These are phyloP conservation scores for Butyriboletus loyo DNA, from an alignment of 768 basidiomycete species.

Conservation along the genomic window DNA sequence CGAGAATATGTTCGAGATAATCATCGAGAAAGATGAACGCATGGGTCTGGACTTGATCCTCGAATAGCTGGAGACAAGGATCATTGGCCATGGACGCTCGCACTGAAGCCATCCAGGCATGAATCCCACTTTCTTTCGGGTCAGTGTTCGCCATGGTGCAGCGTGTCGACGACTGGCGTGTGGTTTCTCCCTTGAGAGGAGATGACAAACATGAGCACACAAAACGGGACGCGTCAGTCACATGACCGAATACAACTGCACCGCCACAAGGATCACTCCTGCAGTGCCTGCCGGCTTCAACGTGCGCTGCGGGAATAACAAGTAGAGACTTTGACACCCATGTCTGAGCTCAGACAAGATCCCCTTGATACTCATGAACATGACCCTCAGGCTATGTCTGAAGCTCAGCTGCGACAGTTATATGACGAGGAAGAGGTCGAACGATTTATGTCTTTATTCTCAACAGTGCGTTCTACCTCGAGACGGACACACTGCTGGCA, in stretches of 20 bases:
- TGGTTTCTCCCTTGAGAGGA: neutral
- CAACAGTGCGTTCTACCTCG: constrained; percentile 42
- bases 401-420: constrained; percentile 52
- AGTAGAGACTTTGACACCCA: neutral
- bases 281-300: too few relatives aligned
- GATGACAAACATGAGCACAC: constrained; percentile 19
- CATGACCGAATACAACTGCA: constrained; percentile 16
- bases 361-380: neutral
- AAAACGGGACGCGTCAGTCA: constrained; percentile 27
- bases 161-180: neutral
- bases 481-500: neutral
- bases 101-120: constrained; percentile 67
- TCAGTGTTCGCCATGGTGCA: constrained; percentile 10
- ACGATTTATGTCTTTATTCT: constrained; percentile 58
- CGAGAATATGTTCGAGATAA: constrained; percentile 69
- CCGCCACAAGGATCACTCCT: neutral
- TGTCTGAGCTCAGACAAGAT: constrained; percentile 9
- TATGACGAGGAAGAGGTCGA: constrained; percentile 66
- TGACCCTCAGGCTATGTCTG: constrained; percentile 37
- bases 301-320: too few relatives aligned
- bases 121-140: constrained; percentile 41
- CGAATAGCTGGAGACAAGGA: constrained; percentile 65
- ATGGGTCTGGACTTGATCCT: constrained; percentile 69
- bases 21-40: constrained; percentile 79
- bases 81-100: constrained; percentile 69